A percentile compares a stretch with the other conserved stretches of the same genome.
Conservation (phyloP, 75 land plant species). For the Pinus albicaulis region DNA sequence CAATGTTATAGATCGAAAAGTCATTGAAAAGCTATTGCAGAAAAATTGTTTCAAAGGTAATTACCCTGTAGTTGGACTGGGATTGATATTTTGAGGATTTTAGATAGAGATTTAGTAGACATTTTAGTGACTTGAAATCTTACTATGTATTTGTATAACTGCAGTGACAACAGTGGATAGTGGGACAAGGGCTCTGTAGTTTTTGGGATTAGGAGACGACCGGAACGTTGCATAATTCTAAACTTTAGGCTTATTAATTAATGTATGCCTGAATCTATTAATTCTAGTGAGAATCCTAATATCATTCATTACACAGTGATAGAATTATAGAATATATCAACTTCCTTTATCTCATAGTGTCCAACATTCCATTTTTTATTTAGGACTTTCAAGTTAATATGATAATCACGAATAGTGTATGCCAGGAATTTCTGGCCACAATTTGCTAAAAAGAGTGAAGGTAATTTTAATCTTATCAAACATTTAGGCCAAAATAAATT, state of each 20-base stretch:
- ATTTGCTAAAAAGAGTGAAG: conserved; percentile 61
- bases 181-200: conserved; percentile 65
- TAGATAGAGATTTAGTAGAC: too few relatives aligned
- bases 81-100: too few relatives aligned
- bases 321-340: too few relatives aligned
- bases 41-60: conserved; percentile 59
- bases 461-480: conserved; percentile 11
- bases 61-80: neutral
- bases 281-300: too few relatives aligned
- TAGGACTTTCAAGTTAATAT: conserved; percentile 34
- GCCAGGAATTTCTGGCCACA: conserved; percentile 75
- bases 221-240: too few relatives aligned
- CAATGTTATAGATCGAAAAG: conserved; percentile 55
- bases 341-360: too few relatives aligned
- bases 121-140: too few relatives aligned
- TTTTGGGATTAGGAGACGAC: conserved; percentile 47
- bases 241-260: too few relatives aligned
- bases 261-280: too few relatives aligned
- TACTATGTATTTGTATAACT: neutral
- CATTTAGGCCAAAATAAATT: neutral
- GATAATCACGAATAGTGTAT: conserved; percentile 79
- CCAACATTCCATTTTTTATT: neutral
- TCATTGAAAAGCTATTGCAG: conserved; percentile 63
- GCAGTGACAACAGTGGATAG: conserved; percentile 86
- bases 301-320: too few relatives aligned